Evolutionary conservation across 306 rosid species (phyloP).

Genomic region (Prunus mira): DNA sequence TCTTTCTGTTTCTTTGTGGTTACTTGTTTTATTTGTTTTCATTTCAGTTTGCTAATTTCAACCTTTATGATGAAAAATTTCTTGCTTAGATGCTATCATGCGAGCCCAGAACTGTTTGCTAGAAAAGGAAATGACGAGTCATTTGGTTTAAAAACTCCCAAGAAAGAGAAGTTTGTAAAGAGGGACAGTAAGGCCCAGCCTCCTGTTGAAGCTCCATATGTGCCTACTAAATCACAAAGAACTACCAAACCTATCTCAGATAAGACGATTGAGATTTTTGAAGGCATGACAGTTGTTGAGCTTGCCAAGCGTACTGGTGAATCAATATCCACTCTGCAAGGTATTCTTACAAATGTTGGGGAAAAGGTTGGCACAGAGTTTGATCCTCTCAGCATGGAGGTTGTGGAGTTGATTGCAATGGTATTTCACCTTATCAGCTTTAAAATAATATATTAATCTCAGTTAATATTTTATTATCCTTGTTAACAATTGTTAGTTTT

Average conservation of each 20-base stretch:
- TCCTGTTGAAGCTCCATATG: conserved; percentile 75
- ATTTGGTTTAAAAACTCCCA: conserved; percentile 58
- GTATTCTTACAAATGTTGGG: conserved; percentile 67
- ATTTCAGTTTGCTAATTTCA: neutral
- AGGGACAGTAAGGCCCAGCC: conserved; percentile 52
- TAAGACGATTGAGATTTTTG: conserved; percentile 79
- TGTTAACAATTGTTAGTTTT: neutral
- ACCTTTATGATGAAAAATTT: neutral
- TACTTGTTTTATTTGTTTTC: neutral
- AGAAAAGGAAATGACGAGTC: conserved; percentile 41
- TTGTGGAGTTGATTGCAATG: conserved; percentile 81
- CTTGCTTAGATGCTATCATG: conserved; percentile 61
- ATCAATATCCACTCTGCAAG: conserved; percentile 57
- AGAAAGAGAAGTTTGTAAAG: conserved; percentile 59
- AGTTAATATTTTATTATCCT: neutral
- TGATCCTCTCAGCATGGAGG: conserved; percentile 72
- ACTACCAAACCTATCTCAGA: conserved; percentile 45
- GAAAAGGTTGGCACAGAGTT: conserved; percentile 84
- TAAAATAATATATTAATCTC: conserved; percentile 11
- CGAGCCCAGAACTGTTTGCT: conserved; percentile 46
- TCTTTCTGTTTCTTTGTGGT: neutral
- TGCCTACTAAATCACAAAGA: conserved; percentile 49
- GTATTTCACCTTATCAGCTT: conserved; percentile 40
- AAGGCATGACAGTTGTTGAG: conserved; percentile 82
- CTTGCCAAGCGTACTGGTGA: conserved; percentile 77